phyloP scores from a whole-genome alignment of 2,329 filamentous ascomycete genomes.

The Fusarium chuoi region DNA sequence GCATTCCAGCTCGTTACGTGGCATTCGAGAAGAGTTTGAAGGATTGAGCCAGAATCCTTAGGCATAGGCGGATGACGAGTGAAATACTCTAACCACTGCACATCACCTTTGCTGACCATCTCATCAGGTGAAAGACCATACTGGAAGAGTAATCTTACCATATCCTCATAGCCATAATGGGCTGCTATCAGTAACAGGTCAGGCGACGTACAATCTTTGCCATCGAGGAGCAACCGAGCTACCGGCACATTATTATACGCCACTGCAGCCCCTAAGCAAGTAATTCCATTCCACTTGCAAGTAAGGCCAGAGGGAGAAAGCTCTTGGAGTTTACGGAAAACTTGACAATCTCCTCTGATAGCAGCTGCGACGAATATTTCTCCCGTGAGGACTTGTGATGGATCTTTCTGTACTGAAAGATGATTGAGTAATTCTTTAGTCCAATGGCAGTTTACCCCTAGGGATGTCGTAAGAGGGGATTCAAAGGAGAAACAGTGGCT shows the following conservation, averaged over 20 bases:
- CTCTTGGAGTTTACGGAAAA: not conserved
- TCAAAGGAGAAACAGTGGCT: not conserved
- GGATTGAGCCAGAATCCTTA: not conserved
- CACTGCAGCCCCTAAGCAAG: not conserved
- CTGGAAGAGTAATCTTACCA: not conserved
- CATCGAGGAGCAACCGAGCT: not conserved
- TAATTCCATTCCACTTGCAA: not conserved
- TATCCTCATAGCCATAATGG: not conserved
- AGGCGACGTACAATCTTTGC: not conserved
- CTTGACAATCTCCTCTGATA: not conserved
- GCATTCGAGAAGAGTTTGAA: not conserved
- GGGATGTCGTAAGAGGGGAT: not conserved
- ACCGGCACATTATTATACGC: not conserved
- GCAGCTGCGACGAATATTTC: not conserved
- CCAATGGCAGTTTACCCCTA: not conserved
- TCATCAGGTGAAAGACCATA: not conserved
- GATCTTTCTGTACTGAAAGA: not conserved
- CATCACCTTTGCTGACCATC: not conserved
- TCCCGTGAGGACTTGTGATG: not conserved
- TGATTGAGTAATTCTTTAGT: not conserved
- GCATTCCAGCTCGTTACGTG: not conserved
- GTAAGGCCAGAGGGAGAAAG: not conserved
- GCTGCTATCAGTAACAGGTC: not conserved
- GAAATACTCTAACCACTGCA: not conserved
- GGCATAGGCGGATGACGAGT: accelerated